These are phyloP conservation scores for Platismatia glauca DNA, from an alignment of 495 filamentous ascomycete genomes.

Conservation along the genomic window DNA sequence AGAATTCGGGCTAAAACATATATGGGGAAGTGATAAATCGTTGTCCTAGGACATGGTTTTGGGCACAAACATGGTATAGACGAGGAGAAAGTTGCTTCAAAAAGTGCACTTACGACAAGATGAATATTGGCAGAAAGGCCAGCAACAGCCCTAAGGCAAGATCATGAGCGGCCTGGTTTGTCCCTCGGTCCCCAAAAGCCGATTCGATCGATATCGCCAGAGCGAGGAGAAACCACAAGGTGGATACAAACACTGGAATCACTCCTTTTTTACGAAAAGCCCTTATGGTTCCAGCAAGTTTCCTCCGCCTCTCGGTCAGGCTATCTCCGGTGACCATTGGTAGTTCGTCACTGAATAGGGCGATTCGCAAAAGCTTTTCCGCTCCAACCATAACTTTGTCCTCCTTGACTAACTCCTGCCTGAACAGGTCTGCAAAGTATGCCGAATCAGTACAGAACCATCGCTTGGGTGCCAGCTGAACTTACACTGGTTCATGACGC, in stretches of 20 bases:
- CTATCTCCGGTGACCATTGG: constrained; percentile 12
- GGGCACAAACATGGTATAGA: too few species aligned
- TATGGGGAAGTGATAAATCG: too few species aligned
- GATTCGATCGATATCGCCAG: constrained; percentile 37
- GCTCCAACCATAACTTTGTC: constrained; percentile 20
- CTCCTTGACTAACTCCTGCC: constrained; percentile 16
- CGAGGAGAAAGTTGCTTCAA: neutral
- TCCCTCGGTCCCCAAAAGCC: constrained; percentile 35
- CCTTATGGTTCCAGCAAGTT: constrained; percentile 26
- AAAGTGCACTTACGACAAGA: constrained; percentile 24
- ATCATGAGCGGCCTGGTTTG: constrained; percentile 35
- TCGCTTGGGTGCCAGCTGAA: neutral
- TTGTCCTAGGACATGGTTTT: too few species aligned
- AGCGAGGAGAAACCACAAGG: constrained; percentile 29
- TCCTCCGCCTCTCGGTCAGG: constrained; percentile 19
- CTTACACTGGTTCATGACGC: constrained; percentile 36
- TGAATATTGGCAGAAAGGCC: constrained; percentile 41
- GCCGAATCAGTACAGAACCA: neutral
- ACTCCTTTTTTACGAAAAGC: constrained; percentile 26
- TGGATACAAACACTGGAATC: constrained; percentile 32
- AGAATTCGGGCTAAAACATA: too few species aligned
- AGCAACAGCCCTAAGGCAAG: constrained; percentile 41
- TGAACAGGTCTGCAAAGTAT: neutral
- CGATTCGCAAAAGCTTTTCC: constrained; percentile 33
- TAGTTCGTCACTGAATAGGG: constrained; percentile 33